Conservation (phyloP, 192 early-diverging fungal genomes). For the Jimgerdemannia flammicorona region DNA sequence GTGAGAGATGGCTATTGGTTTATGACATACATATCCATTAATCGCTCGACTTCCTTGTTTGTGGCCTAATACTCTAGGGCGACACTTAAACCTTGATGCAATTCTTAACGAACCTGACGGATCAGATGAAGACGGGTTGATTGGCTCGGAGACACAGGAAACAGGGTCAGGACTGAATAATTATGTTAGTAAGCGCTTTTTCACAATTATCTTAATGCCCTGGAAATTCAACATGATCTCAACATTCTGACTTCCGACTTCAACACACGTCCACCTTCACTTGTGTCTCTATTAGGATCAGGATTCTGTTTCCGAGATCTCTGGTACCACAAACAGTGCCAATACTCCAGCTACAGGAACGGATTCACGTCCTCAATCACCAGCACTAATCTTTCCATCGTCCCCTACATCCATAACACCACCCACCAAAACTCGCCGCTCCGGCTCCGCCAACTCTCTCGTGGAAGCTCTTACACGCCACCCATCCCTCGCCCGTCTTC, state of each 20-base stretch:
- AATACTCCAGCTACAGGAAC: neutral
- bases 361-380: conserved; percentile 10
- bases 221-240: no score
- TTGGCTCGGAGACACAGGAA: conserved; percentile 41
- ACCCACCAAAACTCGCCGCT: conserved; percentile 3
- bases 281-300: conserved; percentile 3
- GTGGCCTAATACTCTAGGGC: conserved; percentile 24
- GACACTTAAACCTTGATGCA: conserved; percentile 51
- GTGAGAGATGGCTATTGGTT: no score
- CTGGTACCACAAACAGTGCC: conserved; percentile 6
- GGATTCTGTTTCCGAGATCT: conserved; percentile 32
- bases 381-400: conserved; percentile 1
- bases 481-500: neutral
- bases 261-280: neutral
- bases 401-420: neutral
- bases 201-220: conserved; percentile 11
- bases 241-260: no score
- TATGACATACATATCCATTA: no score
- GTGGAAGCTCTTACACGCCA: neutral
- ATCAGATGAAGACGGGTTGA: conserved; percentile 39
- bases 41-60: neutral
- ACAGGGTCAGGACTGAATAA: conserved; percentile 36
- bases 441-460: conserved; percentile 1
- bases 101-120: conserved; percentile 53
- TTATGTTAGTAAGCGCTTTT: conserved; percentile 36